Conservation (phyloP, 2,329 filamentous ascomycete species). For the Curvularia sp. region DNA sequence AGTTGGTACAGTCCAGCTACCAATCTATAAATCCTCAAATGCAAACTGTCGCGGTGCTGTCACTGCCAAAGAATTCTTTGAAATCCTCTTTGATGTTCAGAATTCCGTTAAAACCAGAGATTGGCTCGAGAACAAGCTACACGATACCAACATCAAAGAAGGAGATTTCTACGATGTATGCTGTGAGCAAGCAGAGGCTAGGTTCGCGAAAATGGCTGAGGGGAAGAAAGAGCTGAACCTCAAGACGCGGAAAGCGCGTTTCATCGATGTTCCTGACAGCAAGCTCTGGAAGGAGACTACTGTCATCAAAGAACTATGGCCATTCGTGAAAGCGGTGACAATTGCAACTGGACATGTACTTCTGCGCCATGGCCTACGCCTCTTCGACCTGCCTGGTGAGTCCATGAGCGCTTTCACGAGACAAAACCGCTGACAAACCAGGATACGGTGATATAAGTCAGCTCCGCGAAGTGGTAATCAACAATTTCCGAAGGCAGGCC, state of each 20-base stretch:
- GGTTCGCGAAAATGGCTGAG: background rate
- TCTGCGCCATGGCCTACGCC: constrained; percentile 10
- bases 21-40: background rate
- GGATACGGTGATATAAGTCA: constrained; percentile 28
- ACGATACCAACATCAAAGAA: constrained; percentile 7
- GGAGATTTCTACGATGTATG: constrained; percentile 6
- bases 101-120: background rate
- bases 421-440: constrained; percentile 2
- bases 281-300: background rate
- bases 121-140: constrained; percentile 6
- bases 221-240: background rate
- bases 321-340: constrained; percentile 15
- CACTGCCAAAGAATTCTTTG: constrained; percentile 22
- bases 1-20: background rate
- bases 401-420: background rate
- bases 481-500: constrained; percentile 17
- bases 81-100: constrained; percentile 17
- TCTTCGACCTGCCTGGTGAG: constrained; percentile 27
- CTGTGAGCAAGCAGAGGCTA: background rate
- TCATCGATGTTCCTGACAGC: constrained; percentile 10
- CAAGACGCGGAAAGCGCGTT: background rate
- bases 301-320: constrained; percentile 11
- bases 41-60: background rate
- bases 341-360: constrained; percentile 22
- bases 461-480: constrained; percentile 17